These are phyloP conservation scores for Roridomyces roridus DNA, from an alignment of 768 basidiomycete species.

Conservation along the genomic window DNA sequence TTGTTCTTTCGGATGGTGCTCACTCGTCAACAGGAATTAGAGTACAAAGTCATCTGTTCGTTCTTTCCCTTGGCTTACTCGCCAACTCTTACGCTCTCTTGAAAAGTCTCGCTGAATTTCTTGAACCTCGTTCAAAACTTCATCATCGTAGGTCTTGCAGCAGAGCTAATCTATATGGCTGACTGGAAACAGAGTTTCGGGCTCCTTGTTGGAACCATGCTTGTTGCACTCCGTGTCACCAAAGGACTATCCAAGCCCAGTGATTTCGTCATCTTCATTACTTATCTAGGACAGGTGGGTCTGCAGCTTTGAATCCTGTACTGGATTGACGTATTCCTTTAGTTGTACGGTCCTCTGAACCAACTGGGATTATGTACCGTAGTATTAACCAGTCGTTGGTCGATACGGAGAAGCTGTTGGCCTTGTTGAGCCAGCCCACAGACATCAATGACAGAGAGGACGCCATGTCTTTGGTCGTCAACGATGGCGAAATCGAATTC, in stretches of 20 bases:
- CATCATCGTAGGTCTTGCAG: slow-evolving; percentile 63
- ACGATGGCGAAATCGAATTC: slow-evolving; percentile 86
- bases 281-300: slow-evolving; percentile 77
- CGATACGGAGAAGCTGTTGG: slow-evolving; percentile 85
- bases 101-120: slow-evolving; percentile 72
- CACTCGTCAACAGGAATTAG: slow-evolving; percentile 41
- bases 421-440: slow-evolving; percentile 79
- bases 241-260: slow-evolving; percentile 55
- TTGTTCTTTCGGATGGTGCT: no score
- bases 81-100: background rate
- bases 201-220: slow-evolving; percentile 80
- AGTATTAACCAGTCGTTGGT: slow-evolving; percentile 77
- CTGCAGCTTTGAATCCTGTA: background rate
- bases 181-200: slow-evolving; percentile 62
- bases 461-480: slow-evolving; percentile 74
- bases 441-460: slow-evolving; percentile 85
- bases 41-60: slow-evolving; percentile 77
- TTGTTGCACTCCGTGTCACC: slow-evolving; percentile 76
- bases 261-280: slow-evolving; percentile 81
- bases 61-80: slow-evolving; percentile 18
- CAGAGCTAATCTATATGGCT: background rate
- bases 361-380: slow-evolving; percentile 83
- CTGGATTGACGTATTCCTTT: slow-evolving; percentile 13
- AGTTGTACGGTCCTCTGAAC: slow-evolving; percentile 78
- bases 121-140: slow-evolving; percentile 83